Percentiles rank a stretch among this genome's conserved stretches.
Evolutionary conservation across 2,329 filamentous ascomycete species (phyloP).

Genomic region (Aspergillus amoenus): DNA sequence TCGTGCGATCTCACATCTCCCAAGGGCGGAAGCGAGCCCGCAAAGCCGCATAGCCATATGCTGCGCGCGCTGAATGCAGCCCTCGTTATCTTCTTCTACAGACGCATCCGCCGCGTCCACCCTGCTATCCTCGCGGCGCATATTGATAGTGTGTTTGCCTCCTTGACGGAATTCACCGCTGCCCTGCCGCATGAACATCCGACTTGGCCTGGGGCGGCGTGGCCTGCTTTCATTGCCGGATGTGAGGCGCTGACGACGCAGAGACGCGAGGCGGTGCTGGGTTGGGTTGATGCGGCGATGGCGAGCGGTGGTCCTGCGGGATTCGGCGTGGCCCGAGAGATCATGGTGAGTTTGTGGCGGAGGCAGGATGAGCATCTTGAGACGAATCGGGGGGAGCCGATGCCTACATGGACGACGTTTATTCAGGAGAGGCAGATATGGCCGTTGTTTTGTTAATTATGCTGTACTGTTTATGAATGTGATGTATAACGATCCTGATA

Average conservation of each 20-base stretch:
- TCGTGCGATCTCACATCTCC: slow-evolving; percentile 25
- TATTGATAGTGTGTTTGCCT: slow-evolving; percentile 36
- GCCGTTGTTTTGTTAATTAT: slow-evolving; percentile 31
- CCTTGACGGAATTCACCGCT: slow-evolving; percentile 31
- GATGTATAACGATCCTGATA: background rate
- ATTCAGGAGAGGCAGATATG: slow-evolving; percentile 25
- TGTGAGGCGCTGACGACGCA: slow-evolving; percentile 34
- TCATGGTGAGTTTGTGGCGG: slow-evolving; percentile 30
- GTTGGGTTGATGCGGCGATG: slow-evolving; percentile 27
- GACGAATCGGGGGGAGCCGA: slow-evolving; percentile 19
- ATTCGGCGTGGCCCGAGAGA: slow-evolving; percentile 25
- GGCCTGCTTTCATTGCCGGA: slow-evolving; percentile 44
- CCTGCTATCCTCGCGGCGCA: slow-evolving; percentile 40
- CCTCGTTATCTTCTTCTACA: slow-evolving; percentile 45
- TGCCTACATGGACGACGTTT: slow-evolving; percentile 32
- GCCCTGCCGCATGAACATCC: slow-evolving; percentile 17
- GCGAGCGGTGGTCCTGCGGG: slow-evolving; percentile 24
- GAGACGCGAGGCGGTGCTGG: slow-evolving; percentile 22
- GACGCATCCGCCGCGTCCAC: slow-evolving; percentile 41
- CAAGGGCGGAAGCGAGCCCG: slow-evolving; percentile 6
- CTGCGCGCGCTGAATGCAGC: slow-evolving; percentile 41
- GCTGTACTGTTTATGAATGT: background rate
- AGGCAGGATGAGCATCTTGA: slow-evolving; percentile 27
- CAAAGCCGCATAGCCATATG: slow-evolving; percentile 31
- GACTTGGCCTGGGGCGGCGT: slow-evolving; percentile 30